Percentiles rank a stretch among this genome's conserved stretches.
phyloP scores from a whole-genome alignment of 768 basidiomycete genomes.

The Serendipita sp. region DNA sequence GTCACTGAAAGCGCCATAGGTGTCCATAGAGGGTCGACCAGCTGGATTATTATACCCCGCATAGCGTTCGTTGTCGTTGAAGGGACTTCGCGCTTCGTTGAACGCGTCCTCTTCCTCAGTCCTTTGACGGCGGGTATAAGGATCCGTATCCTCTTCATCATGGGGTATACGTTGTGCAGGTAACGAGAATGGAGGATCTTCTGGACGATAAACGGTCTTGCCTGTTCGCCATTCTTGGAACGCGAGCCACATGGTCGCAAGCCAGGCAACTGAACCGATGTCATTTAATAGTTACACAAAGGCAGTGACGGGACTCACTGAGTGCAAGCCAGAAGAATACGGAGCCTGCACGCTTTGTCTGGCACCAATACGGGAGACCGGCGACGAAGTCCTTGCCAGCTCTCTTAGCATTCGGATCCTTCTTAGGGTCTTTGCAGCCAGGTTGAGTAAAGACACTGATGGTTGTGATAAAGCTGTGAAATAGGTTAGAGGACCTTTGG shows the following conservation, averaged over 20 bases:
- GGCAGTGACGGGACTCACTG: constrained; percentile 26
- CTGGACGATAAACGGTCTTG: constrained; percentile 27
- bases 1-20: constrained; percentile 82
- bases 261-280: constrained; percentile 47
- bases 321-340: constrained; percentile 73
- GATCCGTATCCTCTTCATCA: constrained; percentile 29
- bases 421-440: constrained; percentile 70
- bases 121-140: neutral
- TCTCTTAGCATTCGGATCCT: constrained; percentile 58
- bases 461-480: constrained; percentile 14
- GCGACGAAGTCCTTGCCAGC: constrained; percentile 49
- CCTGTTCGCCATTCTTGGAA: constrained; percentile 66
- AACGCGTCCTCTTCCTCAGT: neutral
- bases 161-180: constrained; percentile 27
- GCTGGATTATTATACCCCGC: neutral
- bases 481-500: neutral
- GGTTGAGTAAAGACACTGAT: constrained; percentile 60
- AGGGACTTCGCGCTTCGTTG: constrained; percentile 13
- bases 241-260: constrained; percentile 44
- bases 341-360: constrained; percentile 77
- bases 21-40: constrained; percentile 56
- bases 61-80: constrained; percentile 17
- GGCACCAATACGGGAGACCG: constrained; percentile 57
- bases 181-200: constrained; percentile 63
- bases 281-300: neutral